A percentile compares a stretch with the other conserved stretches of the same genome.
These are phyloP conservation scores for Euclidium syriacum DNA, from an alignment of 345 rosid genomes.

Conservation along the genomic window DNA sequence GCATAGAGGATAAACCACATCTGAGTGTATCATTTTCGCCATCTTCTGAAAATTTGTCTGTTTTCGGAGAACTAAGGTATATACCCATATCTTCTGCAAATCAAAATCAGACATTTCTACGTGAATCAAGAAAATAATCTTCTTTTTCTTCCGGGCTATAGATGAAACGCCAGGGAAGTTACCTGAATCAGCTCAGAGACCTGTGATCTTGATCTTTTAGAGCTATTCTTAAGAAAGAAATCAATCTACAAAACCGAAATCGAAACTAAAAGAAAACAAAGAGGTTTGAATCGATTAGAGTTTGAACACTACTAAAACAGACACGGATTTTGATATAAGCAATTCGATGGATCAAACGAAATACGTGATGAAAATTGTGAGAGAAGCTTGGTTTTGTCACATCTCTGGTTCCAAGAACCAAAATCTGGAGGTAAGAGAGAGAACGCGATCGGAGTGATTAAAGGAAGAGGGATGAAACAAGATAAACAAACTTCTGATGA, in stretches of 20 bases:
- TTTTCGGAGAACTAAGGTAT: slow-evolving; percentile 91
- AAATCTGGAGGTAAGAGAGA: not conserved
- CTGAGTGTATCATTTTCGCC: slow-evolving; percentile 71
- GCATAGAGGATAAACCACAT: slow-evolving; percentile 95
- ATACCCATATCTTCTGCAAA: slow-evolving; percentile 58
- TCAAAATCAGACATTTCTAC: not conserved
- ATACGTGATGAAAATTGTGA: not conserved
- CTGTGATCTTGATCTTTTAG: slow-evolving; percentile 4
- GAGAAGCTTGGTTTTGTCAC: slow-evolving; percentile 19
- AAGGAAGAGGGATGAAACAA: too few species aligned
- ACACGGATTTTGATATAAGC: not conserved
- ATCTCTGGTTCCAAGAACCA: not conserved
- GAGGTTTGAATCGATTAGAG: not conserved
- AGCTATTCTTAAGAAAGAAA: not conserved
- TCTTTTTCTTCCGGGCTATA: not conserved
- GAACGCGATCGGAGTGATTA: not conserved
- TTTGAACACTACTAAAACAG: not conserved
- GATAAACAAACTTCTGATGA: not conserved
- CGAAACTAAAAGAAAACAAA: not conserved
- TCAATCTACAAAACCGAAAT: not conserved
- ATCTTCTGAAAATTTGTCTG: slow-evolving; percentile 89
- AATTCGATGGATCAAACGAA: slow-evolving; percentile 7
- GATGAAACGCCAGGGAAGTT: not conserved
- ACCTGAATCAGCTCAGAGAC: not conserved
- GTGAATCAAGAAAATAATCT: not conserved